Base-by-base conservation (phyloP, 2,329 filamentous ascomycete genomes). In the Claviceps maximensis region DNA sequence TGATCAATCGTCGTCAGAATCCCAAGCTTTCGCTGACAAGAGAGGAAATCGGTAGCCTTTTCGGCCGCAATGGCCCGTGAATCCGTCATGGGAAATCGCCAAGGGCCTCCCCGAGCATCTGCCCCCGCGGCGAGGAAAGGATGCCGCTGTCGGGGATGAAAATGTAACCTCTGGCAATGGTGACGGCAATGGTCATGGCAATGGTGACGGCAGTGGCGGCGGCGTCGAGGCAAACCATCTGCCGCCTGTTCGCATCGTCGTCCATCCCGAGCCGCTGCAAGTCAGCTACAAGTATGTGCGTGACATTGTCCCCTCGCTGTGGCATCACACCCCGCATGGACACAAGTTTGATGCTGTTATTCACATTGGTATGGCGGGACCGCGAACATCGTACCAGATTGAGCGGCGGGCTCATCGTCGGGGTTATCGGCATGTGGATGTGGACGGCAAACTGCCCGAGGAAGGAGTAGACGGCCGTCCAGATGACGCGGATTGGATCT, bases 11-110 rank as follows among this genome's bases (percentile, higher is more conserved):
- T n/a, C n/a, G n/a, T n/a, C n/a, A n/a, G n/a, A n/a, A n/a, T n/a
- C n/a, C n/a, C n/a, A n/a, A n/a, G n/a, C n/a, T n/a, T n/a, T n/a
- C 3, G 54, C 60, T 62, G 55, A 63, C 55, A 9, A 29, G 19
- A 31, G 6, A 10, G 41, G 12, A 17, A 46, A 29, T 3, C 19
- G 3, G 5, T 25, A 51, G 87, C 84, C 89, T 1, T 95, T 94
- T 67, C 82, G 84, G 60, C 74, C 70, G n/a, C 71, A 83, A 46
- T 83, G 83, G 62, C 79, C 82, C 29, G 71, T 83, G 55, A 95
- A 95, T 64, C 87, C 89, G 9, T 89, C 88, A 3, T 90, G 81
- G 77, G 79, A 90, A 63, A 90, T 95, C 63, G 82, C 85, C 49
- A 75, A 74, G 27, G 73, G 71, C 21, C 78, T 94, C n/a, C 83